Conservation (phyloP, 2,329 filamentous ascomycete species). For the Pyrenophora teres region DNA sequence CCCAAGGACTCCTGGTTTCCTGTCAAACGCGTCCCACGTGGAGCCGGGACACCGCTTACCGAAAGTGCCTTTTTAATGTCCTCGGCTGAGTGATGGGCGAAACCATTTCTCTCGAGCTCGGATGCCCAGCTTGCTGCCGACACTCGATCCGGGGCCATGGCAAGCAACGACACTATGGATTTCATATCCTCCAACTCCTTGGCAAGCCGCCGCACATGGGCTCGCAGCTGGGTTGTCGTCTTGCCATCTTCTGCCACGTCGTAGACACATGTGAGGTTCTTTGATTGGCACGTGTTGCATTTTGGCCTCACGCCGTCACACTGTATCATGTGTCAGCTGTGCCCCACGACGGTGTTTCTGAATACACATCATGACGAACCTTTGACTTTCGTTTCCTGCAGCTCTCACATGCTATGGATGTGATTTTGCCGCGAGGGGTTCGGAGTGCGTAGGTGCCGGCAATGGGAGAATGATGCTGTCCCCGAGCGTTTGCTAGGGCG, state of each 20-base stretch:
- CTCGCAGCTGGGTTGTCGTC: conserved; percentile 45
- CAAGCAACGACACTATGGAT: conserved; percentile 43
- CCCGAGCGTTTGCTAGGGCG: conserved; percentile 35
- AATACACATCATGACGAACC: conserved; percentile 20
- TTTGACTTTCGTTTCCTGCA: conserved; percentile 48
- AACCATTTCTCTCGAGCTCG: conserved; percentile 46
- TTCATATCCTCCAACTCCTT: conserved; percentile 49
- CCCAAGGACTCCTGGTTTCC: conserved; percentile 28
- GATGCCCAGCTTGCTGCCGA: conserved; percentile 43
- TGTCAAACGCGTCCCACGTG: conserved; percentile 15
- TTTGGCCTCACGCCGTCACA: conserved; percentile 47
- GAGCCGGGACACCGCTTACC: conserved; percentile 18
- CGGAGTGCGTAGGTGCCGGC: conserved; percentile 44
- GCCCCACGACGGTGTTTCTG: neutral
- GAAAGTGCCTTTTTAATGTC: conserved; percentile 46
- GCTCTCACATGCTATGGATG: conserved; percentile 48
- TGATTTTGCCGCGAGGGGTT: conserved; percentile 47
- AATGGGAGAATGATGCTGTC: conserved; percentile 44
- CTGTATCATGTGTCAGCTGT: conserved; percentile 26
- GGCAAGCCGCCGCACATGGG: conserved; percentile 44
- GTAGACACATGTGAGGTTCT: conserved; percentile 45
- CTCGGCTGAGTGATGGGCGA: conserved; percentile 45
- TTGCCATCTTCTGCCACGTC: conserved; percentile 48
- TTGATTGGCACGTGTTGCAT: conserved; percentile 48
- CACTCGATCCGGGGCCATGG: conserved; percentile 42